Conservation (phyloP, 345 rosid genomes). For the Lumnitzera littorea region DNA sequence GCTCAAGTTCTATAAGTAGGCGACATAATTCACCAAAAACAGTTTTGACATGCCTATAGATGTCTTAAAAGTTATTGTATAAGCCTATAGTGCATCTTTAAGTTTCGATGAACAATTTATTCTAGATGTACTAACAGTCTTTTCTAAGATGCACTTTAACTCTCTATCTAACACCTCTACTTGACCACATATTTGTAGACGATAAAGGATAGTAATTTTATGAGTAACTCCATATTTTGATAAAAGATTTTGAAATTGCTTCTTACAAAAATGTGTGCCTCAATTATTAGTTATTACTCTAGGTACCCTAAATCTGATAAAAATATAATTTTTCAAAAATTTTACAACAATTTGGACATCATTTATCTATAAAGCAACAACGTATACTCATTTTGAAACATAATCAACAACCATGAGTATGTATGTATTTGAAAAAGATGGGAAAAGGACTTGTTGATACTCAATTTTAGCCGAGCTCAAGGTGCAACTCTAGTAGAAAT, state of each 20-base stretch:
- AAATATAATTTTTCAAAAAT: background rate
- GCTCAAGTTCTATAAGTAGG: constrained; percentile 9
- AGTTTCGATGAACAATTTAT: background rate
- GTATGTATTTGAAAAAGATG: too few species aligned
- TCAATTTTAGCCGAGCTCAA: too few species aligned
- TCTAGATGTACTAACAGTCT: background rate
- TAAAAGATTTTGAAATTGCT: background rate
- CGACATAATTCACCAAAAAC: constrained; percentile 8
- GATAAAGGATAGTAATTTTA: background rate
- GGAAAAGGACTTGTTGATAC: too few species aligned
- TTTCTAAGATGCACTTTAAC: background rate
- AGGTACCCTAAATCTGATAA: background rate
- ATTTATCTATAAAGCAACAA: background rate
- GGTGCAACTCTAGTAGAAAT: too few species aligned
- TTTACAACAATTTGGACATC: background rate
- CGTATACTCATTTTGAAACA: constrained; percentile 8
- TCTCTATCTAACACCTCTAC: background rate
- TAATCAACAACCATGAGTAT: background rate
- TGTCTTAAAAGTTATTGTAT: constrained; percentile 3
- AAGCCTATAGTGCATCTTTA: constrained; percentile 4
- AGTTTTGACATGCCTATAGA: background rate
- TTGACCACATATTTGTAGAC: background rate
- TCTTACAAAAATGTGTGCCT: background rate
- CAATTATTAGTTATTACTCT: background rate
- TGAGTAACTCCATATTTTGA: constrained; percentile 2